Conservation (phyloP, 768 basidiomycete species). For the Russula sp. region DNA sequence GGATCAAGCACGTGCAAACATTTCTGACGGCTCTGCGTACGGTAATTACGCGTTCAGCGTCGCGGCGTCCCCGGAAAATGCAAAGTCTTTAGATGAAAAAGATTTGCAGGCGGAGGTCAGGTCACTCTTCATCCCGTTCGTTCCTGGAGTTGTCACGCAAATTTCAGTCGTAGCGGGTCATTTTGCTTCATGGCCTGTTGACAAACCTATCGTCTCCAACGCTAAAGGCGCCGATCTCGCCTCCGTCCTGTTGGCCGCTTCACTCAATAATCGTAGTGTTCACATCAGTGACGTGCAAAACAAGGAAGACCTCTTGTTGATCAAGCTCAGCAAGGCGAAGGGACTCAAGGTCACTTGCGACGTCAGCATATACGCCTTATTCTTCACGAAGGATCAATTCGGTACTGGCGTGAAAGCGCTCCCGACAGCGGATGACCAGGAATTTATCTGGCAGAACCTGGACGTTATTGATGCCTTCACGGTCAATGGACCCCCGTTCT, state of each 20-base stretch:
- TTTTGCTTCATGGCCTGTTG: slow-evolving; percentile 84
- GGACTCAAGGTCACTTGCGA: slow-evolving; percentile 95
- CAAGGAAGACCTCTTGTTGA: slow-evolving; percentile 83
- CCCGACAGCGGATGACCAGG: slow-evolving; percentile 74
- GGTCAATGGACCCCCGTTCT: slow-evolving; percentile 79
- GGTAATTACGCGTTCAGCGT: slow-evolving; percentile 88
- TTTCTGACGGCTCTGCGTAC: slow-evolving; percentile 56
- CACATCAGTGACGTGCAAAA: slow-evolving; percentile 89
- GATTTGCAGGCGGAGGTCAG: slow-evolving; percentile 78
- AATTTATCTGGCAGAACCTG: slow-evolving; percentile 80
- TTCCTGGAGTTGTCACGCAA: slow-evolving; percentile 48
- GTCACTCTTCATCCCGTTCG: slow-evolving; percentile 82
- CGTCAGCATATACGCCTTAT: slow-evolving; percentile 86
- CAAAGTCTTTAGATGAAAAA: slow-evolving; percentile 55
- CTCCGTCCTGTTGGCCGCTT: slow-evolving; percentile 90
- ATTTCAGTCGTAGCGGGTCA: slow-evolving; percentile 79
- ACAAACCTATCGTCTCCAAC: slow-evolving; percentile 93
- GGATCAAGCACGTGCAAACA: slow-evolving; percentile 63
- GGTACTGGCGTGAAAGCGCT: slow-evolving; percentile 51
- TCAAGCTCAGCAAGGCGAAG: slow-evolving; percentile 92
- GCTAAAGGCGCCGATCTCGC: slow-evolving; percentile 91
- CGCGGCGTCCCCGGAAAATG: slow-evolving; percentile 68
- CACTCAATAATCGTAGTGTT: slow-evolving; percentile 81
- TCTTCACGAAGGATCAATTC: slow-evolving; percentile 78
- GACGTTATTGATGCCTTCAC: slow-evolving; percentile 88